Evolutionary conservation across 2,329 filamentous ascomycete genomes (phyloP), one percentile per base, ranked within the genome.

Genomic region (Aspergillus awamori): DNA sequence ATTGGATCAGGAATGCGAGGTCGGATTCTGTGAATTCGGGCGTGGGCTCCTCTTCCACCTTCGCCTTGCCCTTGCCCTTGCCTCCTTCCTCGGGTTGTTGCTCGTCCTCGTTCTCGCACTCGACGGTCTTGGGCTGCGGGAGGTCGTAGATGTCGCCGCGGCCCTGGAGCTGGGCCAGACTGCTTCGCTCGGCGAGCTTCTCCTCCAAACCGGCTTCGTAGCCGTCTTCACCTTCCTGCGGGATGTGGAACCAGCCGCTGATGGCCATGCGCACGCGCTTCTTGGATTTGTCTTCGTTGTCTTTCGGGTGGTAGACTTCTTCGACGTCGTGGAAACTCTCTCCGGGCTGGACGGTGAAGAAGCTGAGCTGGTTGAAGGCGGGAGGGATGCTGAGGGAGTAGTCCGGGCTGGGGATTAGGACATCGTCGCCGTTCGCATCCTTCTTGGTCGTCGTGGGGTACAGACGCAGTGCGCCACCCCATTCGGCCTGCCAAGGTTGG

Each of bases 261-360:
- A 99, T 97, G 54, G 95, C 95, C 94, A 99, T 98, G 67, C 95
- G 89, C 53, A 97, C 87, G 8, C 78, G 74, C 63, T 72, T 84
- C 76, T 83, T 87, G 73, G 83, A 84, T 58, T 87, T 84, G 77
- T 86, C 85, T 69, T 81, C 84, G 73, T 81, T 82, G 62, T 74
- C 83, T 65, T 80, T 82, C 70, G 87, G 84, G 74, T 91, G 87
- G 79, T 97, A 98, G 4, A 99, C 95, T 79, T 99, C 95, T 79
- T 98, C 94, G 58, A 99, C 95, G 75, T 99, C 95, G 78, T 99
- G 95, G 78, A 98, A 99, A 76, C 94, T 98, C 83, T 97, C 89
- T n/a, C 95, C 95, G 0, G 95, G 95, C 80, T 97, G 93, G 6
- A 99, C 96, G 17, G 93, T 93, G 77, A 99, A 99, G 85, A 99